Percentiles rank a stretch among this genome's conserved stretches.
Evolutionary conservation across 352 stramenopile species (phyloP).

Genomic region (Phytopythium chamaehyphon): DNA sequence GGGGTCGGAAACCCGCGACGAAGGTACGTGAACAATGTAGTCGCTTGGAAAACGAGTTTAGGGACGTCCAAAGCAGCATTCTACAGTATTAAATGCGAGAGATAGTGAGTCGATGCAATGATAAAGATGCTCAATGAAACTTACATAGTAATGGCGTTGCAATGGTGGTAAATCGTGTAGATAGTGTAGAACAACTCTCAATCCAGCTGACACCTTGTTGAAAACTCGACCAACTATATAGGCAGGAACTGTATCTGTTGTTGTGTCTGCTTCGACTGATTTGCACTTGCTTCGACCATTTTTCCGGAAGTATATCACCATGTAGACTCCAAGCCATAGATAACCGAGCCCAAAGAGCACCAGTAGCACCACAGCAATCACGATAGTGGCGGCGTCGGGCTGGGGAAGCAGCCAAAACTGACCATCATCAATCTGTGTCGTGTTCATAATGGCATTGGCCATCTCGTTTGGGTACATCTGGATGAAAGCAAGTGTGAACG

Average conservation of each 20-base stretch:
- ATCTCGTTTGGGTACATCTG: conserved; percentile 4
- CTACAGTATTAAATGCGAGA: conserved; percentile 7
- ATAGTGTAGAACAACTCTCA: no score
- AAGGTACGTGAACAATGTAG: conserved; percentile 34
- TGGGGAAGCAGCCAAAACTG: conserved; percentile 24
- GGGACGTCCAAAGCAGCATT: conserved; percentile 23
- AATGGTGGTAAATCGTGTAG: not conserved
- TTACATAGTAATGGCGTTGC: conserved; percentile 3
- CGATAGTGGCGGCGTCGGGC: conserved; percentile 5
- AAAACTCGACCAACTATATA: no score
- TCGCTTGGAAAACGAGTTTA: conserved; percentile 44
- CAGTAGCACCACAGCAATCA: not conserved
- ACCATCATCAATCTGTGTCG: conserved; percentile 12
- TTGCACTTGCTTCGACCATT: not conserved
- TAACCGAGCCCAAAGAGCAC: conserved; percentile 5
- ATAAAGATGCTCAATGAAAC: not conserved
- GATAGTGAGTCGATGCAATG: no score
- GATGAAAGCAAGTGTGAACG: conserved; percentile 1
- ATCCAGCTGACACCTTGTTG: no score
- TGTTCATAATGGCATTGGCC: conserved; percentile 6
- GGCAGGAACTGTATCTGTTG: no score
- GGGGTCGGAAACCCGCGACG: conserved; percentile 31
- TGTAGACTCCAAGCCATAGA: conserved; percentile 1
- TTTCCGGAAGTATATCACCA: not conserved
- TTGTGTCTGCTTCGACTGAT: not conserved